Conservation (phyloP, 1,284 basidiomycete genomes). For the Melampsora occidentalis region DNA sequence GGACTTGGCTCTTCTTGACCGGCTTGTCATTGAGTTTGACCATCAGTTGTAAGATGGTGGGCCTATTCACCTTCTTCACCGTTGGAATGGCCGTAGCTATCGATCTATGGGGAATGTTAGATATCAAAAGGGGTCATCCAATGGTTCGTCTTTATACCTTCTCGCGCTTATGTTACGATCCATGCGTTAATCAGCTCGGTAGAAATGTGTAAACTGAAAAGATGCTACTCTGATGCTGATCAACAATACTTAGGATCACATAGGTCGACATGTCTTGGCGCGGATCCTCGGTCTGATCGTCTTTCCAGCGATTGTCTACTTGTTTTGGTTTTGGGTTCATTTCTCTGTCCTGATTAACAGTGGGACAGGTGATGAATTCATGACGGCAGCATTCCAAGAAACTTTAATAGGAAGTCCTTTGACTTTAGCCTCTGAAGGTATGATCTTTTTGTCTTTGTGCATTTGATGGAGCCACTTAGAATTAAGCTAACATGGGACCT, state of each 20-base stretch:
- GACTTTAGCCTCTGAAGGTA: constrained; percentile 82
- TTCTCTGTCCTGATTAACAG: constrained; percentile 85
- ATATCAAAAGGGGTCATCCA: constrained; percentile 73
- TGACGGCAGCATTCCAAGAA: constrained; percentile 97
- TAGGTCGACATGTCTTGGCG: constrained; percentile 83
- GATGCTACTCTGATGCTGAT: neutral
- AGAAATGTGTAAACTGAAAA: constrained; percentile 24
- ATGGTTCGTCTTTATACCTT: constrained; percentile 63
- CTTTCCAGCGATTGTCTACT: constrained; percentile 82
- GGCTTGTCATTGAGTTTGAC: constrained; percentile 91
- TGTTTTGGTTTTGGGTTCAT: constrained; percentile 95
- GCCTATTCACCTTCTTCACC: constrained; percentile 82
- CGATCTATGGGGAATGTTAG: constrained; percentile 92
- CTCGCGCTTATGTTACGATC: too few relatives aligned
- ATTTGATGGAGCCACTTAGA: constrained; percentile 30
- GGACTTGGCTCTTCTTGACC: constrained; percentile 87
- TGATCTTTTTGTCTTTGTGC: constrained; percentile 45
- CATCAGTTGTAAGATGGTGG: constrained; percentile 97
- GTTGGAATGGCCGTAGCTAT: constrained; percentile 87
- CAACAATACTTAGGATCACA: constrained; percentile 68
- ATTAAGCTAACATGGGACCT: neutral
- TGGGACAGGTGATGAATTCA: constrained; percentile 91
- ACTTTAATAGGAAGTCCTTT: constrained; percentile 89
- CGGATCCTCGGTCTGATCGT: constrained; percentile 82
- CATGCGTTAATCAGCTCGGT: neutral